Conservation (phyloP, 2,329 filamentous ascomycete species). For the Amylocarpus encephaloides region DNA sequence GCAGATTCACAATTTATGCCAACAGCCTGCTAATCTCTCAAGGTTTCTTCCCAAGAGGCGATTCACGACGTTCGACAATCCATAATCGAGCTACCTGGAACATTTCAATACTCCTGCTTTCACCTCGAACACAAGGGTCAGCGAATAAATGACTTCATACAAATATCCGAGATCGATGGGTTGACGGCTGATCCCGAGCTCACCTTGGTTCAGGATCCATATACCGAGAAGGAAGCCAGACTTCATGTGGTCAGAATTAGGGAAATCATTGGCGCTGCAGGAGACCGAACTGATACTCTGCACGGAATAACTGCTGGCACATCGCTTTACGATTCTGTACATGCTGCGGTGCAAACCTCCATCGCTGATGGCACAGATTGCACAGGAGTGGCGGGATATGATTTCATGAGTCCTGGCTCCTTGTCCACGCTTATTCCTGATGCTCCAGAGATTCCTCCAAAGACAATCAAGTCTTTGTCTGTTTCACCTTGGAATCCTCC, state of each 20-base stretch:
- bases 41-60: constrained; percentile 91
- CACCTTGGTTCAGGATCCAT: constrained; percentile 82
- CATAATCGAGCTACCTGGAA: constrained; percentile 85
- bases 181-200: constrained; percentile 73
- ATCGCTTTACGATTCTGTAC: constrained; percentile 78
- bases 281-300: constrained; percentile 78
- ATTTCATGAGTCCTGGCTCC: constrained; percentile 64
- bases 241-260: constrained; percentile 88
- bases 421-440: constrained; percentile 67
- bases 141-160: constrained; percentile 90
- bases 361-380: constrained; percentile 33
- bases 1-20: constrained; percentile 16
- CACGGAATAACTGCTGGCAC: constrained; percentile 80
- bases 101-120: constrained; percentile 98
- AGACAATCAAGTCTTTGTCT: constrained; percentile 83
- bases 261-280: constrained; percentile 87
- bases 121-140: constrained; percentile 87
- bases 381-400: constrained; percentile 63
- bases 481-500: constrained; percentile 96
- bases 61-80: constrained; percentile 96
- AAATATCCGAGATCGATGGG: constrained; percentile 81
- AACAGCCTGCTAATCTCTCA: constrained; percentile 25
- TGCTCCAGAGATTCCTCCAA: constrained; percentile 63
- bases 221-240: constrained; percentile 96
- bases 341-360: constrained; percentile 31